Percentiles rank a stretch among this genome's conserved stretches.
These are phyloP conservation scores for Candida xiaguanensis DNA, from an alignment of 805 yeast genomes.

Conservation along the genomic window DNA sequence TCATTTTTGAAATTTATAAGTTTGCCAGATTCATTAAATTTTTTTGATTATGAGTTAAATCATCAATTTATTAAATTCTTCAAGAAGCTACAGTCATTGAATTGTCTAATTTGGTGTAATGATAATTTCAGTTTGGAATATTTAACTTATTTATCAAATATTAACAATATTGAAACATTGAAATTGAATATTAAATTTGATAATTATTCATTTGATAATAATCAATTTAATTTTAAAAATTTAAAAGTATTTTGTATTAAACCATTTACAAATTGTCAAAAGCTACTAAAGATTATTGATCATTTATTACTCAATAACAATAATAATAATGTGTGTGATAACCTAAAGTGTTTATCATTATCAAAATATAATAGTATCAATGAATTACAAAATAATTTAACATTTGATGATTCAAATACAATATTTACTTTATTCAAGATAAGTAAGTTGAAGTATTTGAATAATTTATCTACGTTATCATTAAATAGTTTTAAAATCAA, in stretches of 20 bases:
- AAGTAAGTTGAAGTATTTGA: slow-evolving; percentile 13
- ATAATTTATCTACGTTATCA: slow-evolving; percentile 17
- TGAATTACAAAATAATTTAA: background rate
- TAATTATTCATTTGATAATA: slow-evolving; percentile 12
- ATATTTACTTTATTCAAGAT: slow-evolving; percentile 10
- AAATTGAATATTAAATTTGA: slow-evolving; percentile 28
- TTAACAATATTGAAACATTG: slow-evolving; percentile 19
- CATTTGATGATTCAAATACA: background rate
- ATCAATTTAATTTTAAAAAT: slow-evolving; percentile 20
- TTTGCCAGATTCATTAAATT: slow-evolving; percentile 42
- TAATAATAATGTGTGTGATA: slow-evolving; percentile 9
- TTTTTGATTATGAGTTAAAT: slow-evolving; percentile 28
- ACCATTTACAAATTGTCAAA: slow-evolving; percentile 28
- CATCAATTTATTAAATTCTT: slow-evolving; percentile 24
- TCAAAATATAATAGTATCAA: slow-evolving; percentile 16
- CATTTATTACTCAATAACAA: slow-evolving; percentile 12
- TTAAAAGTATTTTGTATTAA: slow-evolving; percentile 29
- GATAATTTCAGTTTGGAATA: slow-evolving; percentile 27
- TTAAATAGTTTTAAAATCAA: slow-evolving; percentile 22
- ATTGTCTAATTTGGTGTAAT: slow-evolving; percentile 30
- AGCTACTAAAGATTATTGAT: slow-evolving; percentile 20
- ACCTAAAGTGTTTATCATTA: slow-evolving; percentile 17
- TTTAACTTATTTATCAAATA: slow-evolving; percentile 29
- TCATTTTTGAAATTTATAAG: slow-evolving; percentile 26
- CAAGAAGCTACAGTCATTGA: slow-evolving; percentile 17